These are phyloP conservation scores for Ustilaginoidea virens DNA, from an alignment of 2,329 filamentous ascomycete genomes.

Conservation along the genomic window DNA sequence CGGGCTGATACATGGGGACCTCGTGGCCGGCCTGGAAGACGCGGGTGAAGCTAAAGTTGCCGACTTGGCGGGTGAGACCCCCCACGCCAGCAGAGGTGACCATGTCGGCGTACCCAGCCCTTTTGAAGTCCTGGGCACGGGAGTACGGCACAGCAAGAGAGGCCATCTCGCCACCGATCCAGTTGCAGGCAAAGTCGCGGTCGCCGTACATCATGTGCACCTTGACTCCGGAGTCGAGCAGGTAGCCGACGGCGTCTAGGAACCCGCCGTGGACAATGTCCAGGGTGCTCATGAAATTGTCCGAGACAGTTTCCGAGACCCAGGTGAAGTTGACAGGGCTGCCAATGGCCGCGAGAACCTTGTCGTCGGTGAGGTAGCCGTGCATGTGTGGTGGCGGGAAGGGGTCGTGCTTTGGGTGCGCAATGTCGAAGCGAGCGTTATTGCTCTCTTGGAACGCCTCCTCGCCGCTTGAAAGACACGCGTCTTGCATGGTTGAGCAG, in stretches of 20 bases:
- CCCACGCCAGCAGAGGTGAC: conserved; percentile 46
- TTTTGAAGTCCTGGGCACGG: conserved; percentile 27
- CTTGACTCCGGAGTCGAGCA: conserved; percentile 46
- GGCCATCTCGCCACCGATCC: conserved; percentile 55
- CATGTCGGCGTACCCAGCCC: conserved; percentile 56
- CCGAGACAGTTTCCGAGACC: conserved; percentile 23
- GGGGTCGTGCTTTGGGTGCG: conserved; percentile 37
- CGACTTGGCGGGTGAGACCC: conserved; percentile 59
- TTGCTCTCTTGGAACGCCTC: conserved; percentile 36
- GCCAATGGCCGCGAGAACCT: conserved; percentile 43
- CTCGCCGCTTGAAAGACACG: conserved; percentile 36
- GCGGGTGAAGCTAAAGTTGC: conserved; percentile 53
- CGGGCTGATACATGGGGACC: conserved; percentile 43
- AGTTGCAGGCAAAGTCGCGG: conserved; percentile 45
- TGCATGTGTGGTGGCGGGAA: conserved; percentile 47
- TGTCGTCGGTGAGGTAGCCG: conserved; percentile 44
- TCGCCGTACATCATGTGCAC: conserved; percentile 58
- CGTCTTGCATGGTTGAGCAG: conserved; percentile 31
- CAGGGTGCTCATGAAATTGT: conserved; percentile 44
- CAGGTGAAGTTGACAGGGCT: conserved; percentile 43
- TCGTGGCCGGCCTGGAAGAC: conserved; percentile 52
- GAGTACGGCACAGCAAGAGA: conserved; percentile 45
- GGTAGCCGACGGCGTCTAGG: conserved; percentile 37
- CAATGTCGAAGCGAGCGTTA: conserved; percentile 44
- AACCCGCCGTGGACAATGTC: conserved; percentile 37